These are phyloP conservation scores for Rugosomyces carneus DNA, from an alignment of 1,284 basidiomycete genomes.

Conservation along the genomic window DNA sequence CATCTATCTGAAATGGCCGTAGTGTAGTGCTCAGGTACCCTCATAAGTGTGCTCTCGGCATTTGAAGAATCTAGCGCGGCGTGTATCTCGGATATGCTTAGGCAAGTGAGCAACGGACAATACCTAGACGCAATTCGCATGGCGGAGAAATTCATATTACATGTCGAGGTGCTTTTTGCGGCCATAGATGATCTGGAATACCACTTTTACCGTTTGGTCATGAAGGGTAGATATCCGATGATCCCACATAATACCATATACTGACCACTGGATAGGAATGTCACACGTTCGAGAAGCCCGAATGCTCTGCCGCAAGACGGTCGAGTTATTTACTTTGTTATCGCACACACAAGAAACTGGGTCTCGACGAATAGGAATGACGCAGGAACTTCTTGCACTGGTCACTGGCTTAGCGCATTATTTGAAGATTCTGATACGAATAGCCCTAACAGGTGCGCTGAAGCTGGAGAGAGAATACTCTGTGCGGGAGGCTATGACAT, in stretches of 20 bases:
- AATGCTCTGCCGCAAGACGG: slow-evolving; percentile 98
- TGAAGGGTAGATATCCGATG: slow-evolving; percentile 63
- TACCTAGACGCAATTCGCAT: slow-evolving; percentile 96
- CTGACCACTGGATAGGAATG: slow-evolving; percentile 61
- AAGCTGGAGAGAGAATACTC: slow-evolving; percentile 90
- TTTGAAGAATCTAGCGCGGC: slow-evolving; percentile 99
- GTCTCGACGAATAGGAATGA: slow-evolving; percentile 89
- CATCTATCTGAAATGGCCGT: slow-evolving; percentile 15
- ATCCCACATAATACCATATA: slow-evolving; percentile 6
- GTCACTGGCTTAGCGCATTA: slow-evolving; percentile 98
- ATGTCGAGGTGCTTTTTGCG: slow-evolving; percentile 97
- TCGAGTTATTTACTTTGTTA: slow-evolving; percentile 95
- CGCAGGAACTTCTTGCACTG: slow-evolving; percentile 94
- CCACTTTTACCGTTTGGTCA: slow-evolving; percentile 75
- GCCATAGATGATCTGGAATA: slow-evolving; percentile 96
- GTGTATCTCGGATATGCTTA: slow-evolving; percentile 98
- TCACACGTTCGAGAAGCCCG: slow-evolving; percentile 97
- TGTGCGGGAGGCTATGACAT: slow-evolving; percentile 78
- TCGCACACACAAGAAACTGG: slow-evolving; percentile 96
- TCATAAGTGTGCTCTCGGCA: slow-evolving; percentile 81
- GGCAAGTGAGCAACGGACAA: slow-evolving; percentile 93
- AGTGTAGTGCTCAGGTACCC: neutral
- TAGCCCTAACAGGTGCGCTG: slow-evolving; percentile 92
- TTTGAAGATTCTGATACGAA: slow-evolving; percentile 98
- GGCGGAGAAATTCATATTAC: slow-evolving; percentile 98